Evolutionary conservation across 345 rosid species (phyloP).

Genomic region (Melastoma malabathricum): DNA sequence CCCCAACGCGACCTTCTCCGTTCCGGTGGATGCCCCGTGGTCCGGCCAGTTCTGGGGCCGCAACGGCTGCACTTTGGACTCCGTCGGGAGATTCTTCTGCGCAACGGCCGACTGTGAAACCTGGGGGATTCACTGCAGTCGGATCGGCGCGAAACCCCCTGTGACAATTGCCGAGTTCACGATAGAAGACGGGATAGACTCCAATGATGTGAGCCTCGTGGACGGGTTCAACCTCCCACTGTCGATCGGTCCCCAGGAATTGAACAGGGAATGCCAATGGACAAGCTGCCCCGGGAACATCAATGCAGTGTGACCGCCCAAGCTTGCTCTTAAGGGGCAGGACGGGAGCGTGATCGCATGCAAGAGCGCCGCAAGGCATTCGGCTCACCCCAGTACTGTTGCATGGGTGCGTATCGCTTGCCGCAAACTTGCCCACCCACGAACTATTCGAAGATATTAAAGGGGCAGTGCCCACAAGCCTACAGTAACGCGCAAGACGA

Average conservation of each 20-base stretch:
- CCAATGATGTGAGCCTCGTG: constrained; percentile 27
- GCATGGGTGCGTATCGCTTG: constrained; percentile 10
- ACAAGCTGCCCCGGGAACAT: constrained; percentile 15
- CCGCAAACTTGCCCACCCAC: constrained; percentile 14
- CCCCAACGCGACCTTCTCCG: constrained; percentile 9
- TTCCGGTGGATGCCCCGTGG: constrained; percentile 9
- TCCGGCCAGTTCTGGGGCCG: constrained; percentile 26
- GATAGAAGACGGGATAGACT: constrained; percentile 13
- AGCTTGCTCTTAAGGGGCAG: constrained; percentile 11
- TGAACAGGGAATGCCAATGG: constrained; percentile 7
- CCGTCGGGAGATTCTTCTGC: constrained; percentile 18
- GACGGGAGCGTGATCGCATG: constrained; percentile 19
- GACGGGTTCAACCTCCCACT: constrained; percentile 30
- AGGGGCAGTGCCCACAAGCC: constrained; percentile 15
- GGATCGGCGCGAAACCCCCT: constrained; percentile 19
- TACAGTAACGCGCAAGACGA: constrained; percentile 26
- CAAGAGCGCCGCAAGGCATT: constrained; percentile 24
- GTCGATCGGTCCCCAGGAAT: constrained; percentile 20
- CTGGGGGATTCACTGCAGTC: constrained; percentile 10
- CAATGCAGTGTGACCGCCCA: constrained; percentile 18
- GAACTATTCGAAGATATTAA: constrained; percentile 16
- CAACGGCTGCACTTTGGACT: constrained; percentile 10
- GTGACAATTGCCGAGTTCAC: constrained; percentile 20
- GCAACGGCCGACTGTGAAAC: constrained; percentile 20
- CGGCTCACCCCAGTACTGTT: constrained; percentile 19